These are phyloP conservation scores for Ustulina deusta DNA, from an alignment of 2,329 filamentous ascomycete genomes.

Conservation along the genomic window DNA sequence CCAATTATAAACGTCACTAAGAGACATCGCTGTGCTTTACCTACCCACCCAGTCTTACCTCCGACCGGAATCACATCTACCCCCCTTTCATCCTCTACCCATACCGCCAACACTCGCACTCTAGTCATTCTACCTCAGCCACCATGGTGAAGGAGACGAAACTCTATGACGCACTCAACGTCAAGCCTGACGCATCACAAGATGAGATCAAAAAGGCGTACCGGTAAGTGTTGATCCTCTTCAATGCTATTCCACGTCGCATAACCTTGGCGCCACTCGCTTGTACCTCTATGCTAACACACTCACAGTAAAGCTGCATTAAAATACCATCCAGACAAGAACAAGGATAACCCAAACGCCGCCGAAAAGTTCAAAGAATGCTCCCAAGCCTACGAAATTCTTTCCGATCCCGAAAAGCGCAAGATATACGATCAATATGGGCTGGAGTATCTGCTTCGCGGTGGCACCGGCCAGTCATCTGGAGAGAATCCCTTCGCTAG, in stretches of 20 bases:
- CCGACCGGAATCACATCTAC: neutral
- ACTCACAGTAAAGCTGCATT: slow-evolving; percentile 80
- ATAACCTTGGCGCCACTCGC: slow-evolving; percentile 2
- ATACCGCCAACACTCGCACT: neutral
- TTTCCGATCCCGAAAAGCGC: slow-evolving; percentile 96
- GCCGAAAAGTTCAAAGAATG: slow-evolving; percentile 98
- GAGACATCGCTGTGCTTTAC: neutral
- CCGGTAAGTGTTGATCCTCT: slow-evolving; percentile 66
- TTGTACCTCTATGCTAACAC: slow-evolving; percentile 53
- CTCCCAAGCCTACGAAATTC: slow-evolving; percentile 97
- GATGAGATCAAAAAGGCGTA: slow-evolving; percentile 99
- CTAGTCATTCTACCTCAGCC: slow-evolving; percentile 50
- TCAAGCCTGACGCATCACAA: slow-evolving; percentile 84
- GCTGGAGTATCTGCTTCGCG: slow-evolving; percentile 89
- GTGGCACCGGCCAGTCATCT: slow-evolving; percentile 76
- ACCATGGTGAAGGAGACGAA: slow-evolving; percentile 94
- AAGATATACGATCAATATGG: slow-evolving; percentile 96
- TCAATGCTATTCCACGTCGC: too few species aligned
- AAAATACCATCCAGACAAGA: slow-evolving; percentile 98
- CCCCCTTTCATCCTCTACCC: neutral
- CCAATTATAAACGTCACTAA: slow-evolving; percentile 15
- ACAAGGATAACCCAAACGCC: slow-evolving; percentile 87
- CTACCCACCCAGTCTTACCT: slow-evolving; percentile 1
- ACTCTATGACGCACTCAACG: slow-evolving; percentile 86
- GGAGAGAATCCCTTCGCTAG: slow-evolving; percentile 72